Evolutionary conservation across 2,329 filamentous ascomycete genomes (phyloP).

Genomic region (Passalora sequoiae): DNA sequence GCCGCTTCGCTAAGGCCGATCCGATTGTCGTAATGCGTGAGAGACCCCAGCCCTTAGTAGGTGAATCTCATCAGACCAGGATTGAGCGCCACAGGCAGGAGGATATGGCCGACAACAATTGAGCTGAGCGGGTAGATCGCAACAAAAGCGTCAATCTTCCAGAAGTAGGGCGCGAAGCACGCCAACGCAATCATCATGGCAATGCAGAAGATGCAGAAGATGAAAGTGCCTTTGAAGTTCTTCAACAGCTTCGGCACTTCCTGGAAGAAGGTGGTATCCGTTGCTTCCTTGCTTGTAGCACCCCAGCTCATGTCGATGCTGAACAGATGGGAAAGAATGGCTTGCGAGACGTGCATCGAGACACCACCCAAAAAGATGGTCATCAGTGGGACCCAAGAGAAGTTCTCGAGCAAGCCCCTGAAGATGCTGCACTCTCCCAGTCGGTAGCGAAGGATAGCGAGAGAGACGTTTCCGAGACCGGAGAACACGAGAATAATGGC

Average conservation of each 20-base stretch:
- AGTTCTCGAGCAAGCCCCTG: conserved; percentile 45
- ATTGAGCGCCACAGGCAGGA: conserved; percentile 57
- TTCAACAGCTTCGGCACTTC: conserved; percentile 53
- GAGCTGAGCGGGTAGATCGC: conserved; percentile 56
- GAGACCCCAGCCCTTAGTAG: conserved; percentile 39
- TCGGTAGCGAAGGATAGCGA: conserved; percentile 69
- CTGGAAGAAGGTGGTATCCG: conserved; percentile 53
- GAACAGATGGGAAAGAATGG: conserved; percentile 38
- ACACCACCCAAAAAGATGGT: conserved; percentile 40
- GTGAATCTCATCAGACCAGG: conserved; percentile 61
- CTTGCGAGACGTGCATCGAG: conserved; percentile 38
- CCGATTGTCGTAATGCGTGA: too few species aligned
- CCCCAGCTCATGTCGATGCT: conserved; percentile 46
- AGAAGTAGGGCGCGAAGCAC: conserved; percentile 46
- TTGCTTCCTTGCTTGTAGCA: conserved; percentile 56
- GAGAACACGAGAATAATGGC: conserved; percentile 75
- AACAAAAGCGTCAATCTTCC: conserved; percentile 54
- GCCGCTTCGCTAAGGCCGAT: too few species aligned
- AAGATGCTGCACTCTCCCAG: conserved; percentile 59
- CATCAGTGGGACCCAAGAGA: conserved; percentile 61
- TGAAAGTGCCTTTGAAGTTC: conserved; percentile 53
- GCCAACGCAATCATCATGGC: conserved; percentile 48
- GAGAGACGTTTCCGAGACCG: conserved; percentile 65
- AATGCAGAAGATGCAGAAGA: conserved; percentile 45
- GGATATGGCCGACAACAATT: conserved; percentile 52